Evolutionary conservation across 805 yeast genomes (phyloP).

Genomic region (Maudiozyma pseudohumilis): DNA sequence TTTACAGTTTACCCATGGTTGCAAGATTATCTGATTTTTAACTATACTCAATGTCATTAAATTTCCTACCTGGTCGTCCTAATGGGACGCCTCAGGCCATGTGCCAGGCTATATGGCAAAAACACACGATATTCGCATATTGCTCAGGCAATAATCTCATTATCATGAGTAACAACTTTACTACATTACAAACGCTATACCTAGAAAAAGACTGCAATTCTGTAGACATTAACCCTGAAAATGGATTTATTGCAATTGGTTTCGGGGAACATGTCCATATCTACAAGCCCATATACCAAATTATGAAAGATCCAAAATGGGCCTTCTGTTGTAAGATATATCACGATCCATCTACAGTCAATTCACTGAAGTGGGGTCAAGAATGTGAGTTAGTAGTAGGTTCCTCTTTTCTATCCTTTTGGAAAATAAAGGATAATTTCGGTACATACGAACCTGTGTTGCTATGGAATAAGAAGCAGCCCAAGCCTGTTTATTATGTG

Average conservation of each 20-base stretch:
- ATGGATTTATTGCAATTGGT: conserved; percentile 55
- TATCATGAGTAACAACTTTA: conserved; percentile 42
- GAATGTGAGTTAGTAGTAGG: conserved; percentile 53
- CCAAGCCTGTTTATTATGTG: conserved; percentile 49
- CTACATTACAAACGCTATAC: conserved; percentile 66
- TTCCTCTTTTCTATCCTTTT: conserved; percentile 43
- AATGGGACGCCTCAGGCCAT: conserved; percentile 46
- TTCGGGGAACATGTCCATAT: conserved; percentile 36
- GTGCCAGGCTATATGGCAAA: conserved; percentile 56
- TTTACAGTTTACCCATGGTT: neutral
- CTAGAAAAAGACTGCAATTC: conserved; percentile 55
- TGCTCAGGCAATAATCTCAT: conserved; percentile 86
- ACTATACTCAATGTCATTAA: conserved; percentile 52
- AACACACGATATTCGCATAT: conserved; percentile 55
- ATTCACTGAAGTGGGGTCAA: conserved; percentile 46
- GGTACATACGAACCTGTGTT: conserved; percentile 31
- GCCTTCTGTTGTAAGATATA: conserved; percentile 25
- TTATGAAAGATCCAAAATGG: conserved; percentile 40
- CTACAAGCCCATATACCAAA: conserved; percentile 46
- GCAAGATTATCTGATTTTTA: neutral
- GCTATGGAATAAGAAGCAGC: conserved; percentile 39
- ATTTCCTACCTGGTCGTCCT: conserved; percentile 81
- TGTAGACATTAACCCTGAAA: conserved; percentile 49
- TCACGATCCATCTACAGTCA: conserved; percentile 30
- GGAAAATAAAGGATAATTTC: conserved; percentile 39